Percentiles rank a stretch among this genome's conserved stretches.
phyloP scores from a whole-genome alignment of 352 stramenopile species.

The Globisporangium apiculatum region DNA sequence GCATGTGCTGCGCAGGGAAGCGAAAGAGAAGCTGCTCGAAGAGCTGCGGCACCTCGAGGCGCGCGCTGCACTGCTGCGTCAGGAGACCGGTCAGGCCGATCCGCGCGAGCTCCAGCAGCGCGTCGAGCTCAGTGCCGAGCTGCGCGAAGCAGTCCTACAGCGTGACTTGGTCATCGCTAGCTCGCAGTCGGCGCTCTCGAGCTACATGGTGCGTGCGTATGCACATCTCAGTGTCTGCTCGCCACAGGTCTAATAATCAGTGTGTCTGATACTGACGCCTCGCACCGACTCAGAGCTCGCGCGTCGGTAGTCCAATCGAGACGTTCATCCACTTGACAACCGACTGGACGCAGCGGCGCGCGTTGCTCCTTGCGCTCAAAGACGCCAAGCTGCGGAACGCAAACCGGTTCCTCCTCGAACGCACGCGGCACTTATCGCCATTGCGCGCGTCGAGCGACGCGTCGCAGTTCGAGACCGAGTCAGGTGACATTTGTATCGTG shows the following conservation, averaged over 20 bases:
- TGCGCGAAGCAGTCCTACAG: constrained; percentile 8
- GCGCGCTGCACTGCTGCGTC: constrained; percentile 3
- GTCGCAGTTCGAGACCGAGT: constrained; percentile 29
- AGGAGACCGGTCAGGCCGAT: constrained; percentile 1
- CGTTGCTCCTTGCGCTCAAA: constrained; percentile 19
- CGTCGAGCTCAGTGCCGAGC: neutral
- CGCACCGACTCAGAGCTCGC: neutral
- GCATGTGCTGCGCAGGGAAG: constrained; percentile 6
- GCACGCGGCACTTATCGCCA: constrained; percentile 17
- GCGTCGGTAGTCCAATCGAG: constrained; percentile 2
- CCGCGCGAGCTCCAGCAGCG: constrained; percentile 1
- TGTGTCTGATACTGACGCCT: neutral
- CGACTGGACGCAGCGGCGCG: constrained; percentile 20
- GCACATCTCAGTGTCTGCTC: neutral
- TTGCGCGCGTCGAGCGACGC: constrained; percentile 25
- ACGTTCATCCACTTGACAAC: constrained; percentile 11
- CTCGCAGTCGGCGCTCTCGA: constrained; percentile 4
- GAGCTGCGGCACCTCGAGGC: constrained; percentile 6
- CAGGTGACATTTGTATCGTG: constrained; percentile 35
- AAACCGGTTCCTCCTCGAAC: constrained; percentile 26
- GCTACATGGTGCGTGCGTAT: constrained; percentile 4
- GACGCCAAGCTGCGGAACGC: constrained; percentile 23
- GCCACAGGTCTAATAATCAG: no score
- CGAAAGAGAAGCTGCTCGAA: constrained; percentile 8
- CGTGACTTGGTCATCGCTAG: constrained; percentile 4